phyloP scores from a whole-genome alignment of 2,329 filamentous ascomycete species.

The Coleophoma cylindrospora region DNA sequence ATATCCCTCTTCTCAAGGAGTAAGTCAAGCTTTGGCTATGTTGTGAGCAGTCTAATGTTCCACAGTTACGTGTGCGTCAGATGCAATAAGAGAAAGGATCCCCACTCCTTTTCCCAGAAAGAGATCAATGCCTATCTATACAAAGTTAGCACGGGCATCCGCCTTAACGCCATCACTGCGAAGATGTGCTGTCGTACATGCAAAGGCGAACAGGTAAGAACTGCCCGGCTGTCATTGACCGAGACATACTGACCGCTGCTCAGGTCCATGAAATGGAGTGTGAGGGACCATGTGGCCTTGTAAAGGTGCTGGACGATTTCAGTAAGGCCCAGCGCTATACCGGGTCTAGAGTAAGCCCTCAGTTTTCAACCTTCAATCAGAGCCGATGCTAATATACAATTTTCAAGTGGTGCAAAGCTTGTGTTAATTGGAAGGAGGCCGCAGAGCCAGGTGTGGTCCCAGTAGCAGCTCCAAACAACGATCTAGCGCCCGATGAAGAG shows the following conservation, averaged over 20 bases:
- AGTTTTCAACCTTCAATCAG: too few relatives aligned
- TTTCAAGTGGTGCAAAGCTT: conserved; percentile 33
- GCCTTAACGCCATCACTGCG: conserved; percentile 11
- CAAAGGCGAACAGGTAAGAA: conserved; percentile 3
- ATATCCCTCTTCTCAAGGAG: conserved; percentile 5
- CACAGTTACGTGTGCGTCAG: conserved; percentile 38
- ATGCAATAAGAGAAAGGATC: conserved; percentile 34
- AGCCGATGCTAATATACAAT: too few relatives aligned
- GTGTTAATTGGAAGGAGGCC: conserved; percentile 18
- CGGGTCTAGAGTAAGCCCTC: conserved; percentile 26
- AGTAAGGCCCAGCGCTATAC: conserved; percentile 39
- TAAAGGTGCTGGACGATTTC: conserved; percentile 42
- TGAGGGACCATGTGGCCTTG: conserved; percentile 34
- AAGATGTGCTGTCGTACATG: not conserved
- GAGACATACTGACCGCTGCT: conserved; percentile 22
- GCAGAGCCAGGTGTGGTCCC: conserved; percentile 10
- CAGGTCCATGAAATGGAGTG: conserved; percentile 42
- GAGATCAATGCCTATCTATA: conserved; percentile 31
- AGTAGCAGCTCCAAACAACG: conserved; percentile 12
- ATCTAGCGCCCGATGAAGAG: conserved; percentile 14
- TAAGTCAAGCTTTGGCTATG: not conserved
- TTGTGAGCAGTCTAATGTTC: conserved; percentile 1
- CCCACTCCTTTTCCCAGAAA: conserved; percentile 35
- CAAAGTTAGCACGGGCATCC: conserved; percentile 7
- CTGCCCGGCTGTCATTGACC: not conserved